A percentile compares a stretch with the other conserved stretches of the same genome.
phyloP scores from a whole-genome alignment of 805 yeast genomes.

The Maudiozyma bulderi region DNA sequence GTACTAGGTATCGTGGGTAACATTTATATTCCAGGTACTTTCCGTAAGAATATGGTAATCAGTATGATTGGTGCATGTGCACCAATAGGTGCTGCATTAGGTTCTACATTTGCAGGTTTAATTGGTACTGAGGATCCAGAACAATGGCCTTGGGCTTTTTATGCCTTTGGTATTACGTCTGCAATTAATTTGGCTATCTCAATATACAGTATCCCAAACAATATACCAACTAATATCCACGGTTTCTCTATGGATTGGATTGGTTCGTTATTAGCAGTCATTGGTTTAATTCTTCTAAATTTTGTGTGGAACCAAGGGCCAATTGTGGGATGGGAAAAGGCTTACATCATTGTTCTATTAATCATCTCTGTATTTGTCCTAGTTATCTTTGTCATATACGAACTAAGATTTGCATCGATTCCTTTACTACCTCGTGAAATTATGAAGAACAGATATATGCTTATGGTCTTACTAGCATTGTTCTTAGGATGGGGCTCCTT shows the following conservation, averaged over 20 bases:
- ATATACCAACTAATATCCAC: slow-evolving; percentile 21
- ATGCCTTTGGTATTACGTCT: slow-evolving; percentile 19
- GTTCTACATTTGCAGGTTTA: slow-evolving; percentile 42
- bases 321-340: slow-evolving; percentile 51
- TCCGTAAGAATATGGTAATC: slow-evolving; percentile 41
- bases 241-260: slow-evolving; percentile 35
- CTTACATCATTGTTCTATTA: slow-evolving; percentile 49
- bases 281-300: slow-evolving; percentile 53
- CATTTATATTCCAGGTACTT: slow-evolving; percentile 36
- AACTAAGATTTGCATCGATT: slow-evolving; percentile 33
- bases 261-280: slow-evolving; percentile 50
- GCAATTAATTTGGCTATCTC: slow-evolving; percentile 11
- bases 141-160: slow-evolving; percentile 27
- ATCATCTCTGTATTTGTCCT: slow-evolving; percentile 40
- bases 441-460: slow-evolving; percentile 34
- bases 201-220: slow-evolving; percentile 21
- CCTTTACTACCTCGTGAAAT: slow-evolving; percentile 49
- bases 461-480: slow-evolving; percentile 41
- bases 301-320: slow-evolving; percentile 74
- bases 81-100: slow-evolving; percentile 50
- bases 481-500: slow-evolving; percentile 70
- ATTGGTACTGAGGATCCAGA: slow-evolving; percentile 20
- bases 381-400: slow-evolving; percentile 39
- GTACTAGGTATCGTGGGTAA: slow-evolving; percentile 47
- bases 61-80: slow-evolving; percentile 50